Percentiles rank a stretch among this genome's conserved stretches.
These are phyloP conservation scores for Fusarium tupiense DNA, from an alignment of 2,329 filamentous ascomycete species.

Conservation along the genomic window DNA sequence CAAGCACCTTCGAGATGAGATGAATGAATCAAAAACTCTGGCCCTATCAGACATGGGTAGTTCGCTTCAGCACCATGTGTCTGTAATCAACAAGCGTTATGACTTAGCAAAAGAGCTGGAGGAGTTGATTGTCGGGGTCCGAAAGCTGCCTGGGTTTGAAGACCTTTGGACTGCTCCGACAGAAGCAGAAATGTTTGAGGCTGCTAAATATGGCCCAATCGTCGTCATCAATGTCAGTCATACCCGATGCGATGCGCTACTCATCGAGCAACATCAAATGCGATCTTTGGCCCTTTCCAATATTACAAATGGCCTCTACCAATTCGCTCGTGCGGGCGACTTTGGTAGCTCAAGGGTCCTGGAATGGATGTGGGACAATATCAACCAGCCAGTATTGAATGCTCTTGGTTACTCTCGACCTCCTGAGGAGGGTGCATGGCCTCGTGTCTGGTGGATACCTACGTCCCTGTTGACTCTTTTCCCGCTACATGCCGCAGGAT, in stretches of 20 bases:
- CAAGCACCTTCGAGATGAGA: not conserved
- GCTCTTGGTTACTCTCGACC: not conserved
- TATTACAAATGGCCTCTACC: not conserved
- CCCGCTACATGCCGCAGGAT: not conserved
- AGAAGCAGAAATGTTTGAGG: not conserved
- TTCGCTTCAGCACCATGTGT: not conserved
- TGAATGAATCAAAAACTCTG: rapidly evolving
- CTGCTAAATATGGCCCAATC: rapidly evolving
- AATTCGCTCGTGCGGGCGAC: not conserved
- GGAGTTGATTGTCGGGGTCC: not conserved
- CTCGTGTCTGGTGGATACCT: not conserved
- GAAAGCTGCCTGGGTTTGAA: not conserved
- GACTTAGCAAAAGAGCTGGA: not conserved
- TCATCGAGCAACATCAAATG: not conserved
- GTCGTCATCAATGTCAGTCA: not conserved
- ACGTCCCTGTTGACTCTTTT: not conserved
- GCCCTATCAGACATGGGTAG: rapidly evolving
- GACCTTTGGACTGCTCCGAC: not conserved
- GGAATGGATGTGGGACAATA: not conserved
- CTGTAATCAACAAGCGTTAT: not conserved
- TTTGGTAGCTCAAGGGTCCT: not conserved
- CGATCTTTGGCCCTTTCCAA: not conserved
- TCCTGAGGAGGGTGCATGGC: not conserved
- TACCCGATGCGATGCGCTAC: not conserved
- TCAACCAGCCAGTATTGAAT: not conserved